Base-by-base conservation (phyloP, 1,284 basidiomycete species). In the Omphalotus olearius region DNA sequence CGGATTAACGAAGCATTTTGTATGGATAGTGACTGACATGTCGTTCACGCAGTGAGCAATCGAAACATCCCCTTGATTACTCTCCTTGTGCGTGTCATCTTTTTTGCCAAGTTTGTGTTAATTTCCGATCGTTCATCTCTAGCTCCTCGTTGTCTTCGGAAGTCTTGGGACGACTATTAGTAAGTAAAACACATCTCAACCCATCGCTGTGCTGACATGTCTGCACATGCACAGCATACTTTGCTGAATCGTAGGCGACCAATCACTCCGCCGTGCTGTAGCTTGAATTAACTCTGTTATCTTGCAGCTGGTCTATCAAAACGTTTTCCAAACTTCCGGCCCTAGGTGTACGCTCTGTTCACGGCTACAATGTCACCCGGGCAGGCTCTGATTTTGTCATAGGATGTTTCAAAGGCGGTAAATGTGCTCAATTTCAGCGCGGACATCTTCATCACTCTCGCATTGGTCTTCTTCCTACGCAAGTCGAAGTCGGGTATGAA, bases 401-500 rank as follows among this genome's bases (percentile, higher is more conserved):
- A 55, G 54, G 50, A 38, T 11, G 13, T 52, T 14, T 55, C 54
- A 9, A 41, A 38, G 13, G 46, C 47, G 2, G 47, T 55, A 3
- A 55, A 55, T 10, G 50, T 43, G 6, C 42, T 52, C n/a, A 50
- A 50, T 10, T 51, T 50, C 16, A 50, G 42, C n/a, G 51, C 46
- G 1, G 54, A 55, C 33, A 37, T 55, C 2, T 42, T 38, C 16
- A 47, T 55, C 37, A 52, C 54, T 14, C 35, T 46, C 20, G 54
- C 50, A 2, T 40, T 52, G 37, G 47, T 51, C 11, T 49, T 33
- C n/a, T 53, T 28, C 4, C 50, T 55, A 18, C 26, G 54, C 20
- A 45, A 36, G 39, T 55, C 47, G 13, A 55, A 48, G 28, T 52
- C 54, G 23, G 54, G 54, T 1, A 52, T 55, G 9, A 36, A 45